A percentile compares a stretch with the other conserved stretches of the same genome.
Evolutionary conservation across 164 flowering plant genomes (phyloP).

Genomic region (Liquidambar formosana): DNA sequence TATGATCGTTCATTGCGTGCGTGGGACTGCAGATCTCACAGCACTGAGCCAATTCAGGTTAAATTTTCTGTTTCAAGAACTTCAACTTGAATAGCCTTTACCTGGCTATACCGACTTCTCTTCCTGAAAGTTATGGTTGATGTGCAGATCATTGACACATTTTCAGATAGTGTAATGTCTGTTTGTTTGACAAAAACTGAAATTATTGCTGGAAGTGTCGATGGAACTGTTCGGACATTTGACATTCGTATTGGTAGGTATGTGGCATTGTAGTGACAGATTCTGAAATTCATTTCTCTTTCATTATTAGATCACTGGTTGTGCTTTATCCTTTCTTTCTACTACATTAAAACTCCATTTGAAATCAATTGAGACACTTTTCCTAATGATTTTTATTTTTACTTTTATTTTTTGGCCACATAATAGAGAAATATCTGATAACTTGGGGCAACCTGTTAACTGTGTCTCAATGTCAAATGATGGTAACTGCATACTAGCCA

Average conservation of each 20-base stretch:
- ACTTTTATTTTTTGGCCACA: not conserved
- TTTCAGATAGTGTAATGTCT: conserved; percentile 90
- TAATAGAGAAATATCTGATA: conserved; percentile 72
- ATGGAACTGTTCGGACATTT: conserved; percentile 94
- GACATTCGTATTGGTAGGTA: conserved; percentile 97
- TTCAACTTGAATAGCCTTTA: not conserved
- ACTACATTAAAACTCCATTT: not conserved
- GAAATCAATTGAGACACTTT: not conserved
- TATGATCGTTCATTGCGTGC: conserved; percentile 90
- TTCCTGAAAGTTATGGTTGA: not conserved
- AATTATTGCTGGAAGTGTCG: conserved; percentile 96
- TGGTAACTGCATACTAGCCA: conserved; percentile 85
- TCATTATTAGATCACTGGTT: not conserved
- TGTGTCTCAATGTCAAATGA: conserved; percentile 93
- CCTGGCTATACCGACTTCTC: not conserved
- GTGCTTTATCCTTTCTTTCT: not conserved
- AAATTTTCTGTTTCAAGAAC: conserved; percentile 1
- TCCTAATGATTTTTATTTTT: conserved; percentile 14
- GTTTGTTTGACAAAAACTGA: conserved; percentile 82
- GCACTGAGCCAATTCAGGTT: conserved; percentile 96
- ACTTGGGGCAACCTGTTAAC: conserved; percentile 92
- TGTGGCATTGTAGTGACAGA: conserved; percentile 19
- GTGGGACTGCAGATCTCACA: conserved; percentile 98
- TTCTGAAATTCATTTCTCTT: not conserved
- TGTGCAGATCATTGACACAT: conserved; percentile 79